Evolutionary conservation across 1,139 yeast species (phyloP).

Genomic region (Pichia terricola): DNA sequence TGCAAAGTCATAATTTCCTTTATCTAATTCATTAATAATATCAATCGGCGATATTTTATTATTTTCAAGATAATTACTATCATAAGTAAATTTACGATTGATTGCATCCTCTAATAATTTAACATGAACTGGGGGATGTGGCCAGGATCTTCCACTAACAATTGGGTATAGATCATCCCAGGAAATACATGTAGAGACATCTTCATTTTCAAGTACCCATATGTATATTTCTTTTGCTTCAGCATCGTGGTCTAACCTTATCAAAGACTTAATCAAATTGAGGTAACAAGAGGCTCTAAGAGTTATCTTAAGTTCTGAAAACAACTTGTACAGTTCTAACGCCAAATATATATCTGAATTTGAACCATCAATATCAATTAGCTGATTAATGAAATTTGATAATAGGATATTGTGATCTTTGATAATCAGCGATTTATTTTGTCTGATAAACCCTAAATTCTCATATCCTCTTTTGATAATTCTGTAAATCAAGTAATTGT

Average conservation of each 20-base stretch:
- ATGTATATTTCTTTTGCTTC: constrained; percentile 14
- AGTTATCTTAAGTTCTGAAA: constrained; percentile 4
- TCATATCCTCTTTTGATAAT: not conserved
- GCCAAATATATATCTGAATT: constrained; percentile 3
- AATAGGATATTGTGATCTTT: no score
- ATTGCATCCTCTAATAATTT: no score
- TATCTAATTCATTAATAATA: not conserved
- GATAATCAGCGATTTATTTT: no score
- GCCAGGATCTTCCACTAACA: no score
- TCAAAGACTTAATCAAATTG: constrained; percentile 12
- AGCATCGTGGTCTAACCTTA: constrained; percentile 13
- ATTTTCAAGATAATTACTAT: not conserved
- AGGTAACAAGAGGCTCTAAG: constrained; percentile 12
- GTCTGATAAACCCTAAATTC: no score
- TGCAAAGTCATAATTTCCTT: not conserved
- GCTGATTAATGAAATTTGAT: not conserved
- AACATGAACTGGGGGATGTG: no score
- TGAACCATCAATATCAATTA: not conserved
- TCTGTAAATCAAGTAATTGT: constrained; percentile 2
- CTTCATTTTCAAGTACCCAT: constrained; percentile 3
- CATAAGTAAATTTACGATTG: no score
- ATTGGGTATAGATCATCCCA: no score
- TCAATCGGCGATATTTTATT: constrained; percentile 6
- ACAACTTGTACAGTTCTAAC: constrained; percentile 1
- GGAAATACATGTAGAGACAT: no score